Base-by-base conservation (phyloP, 805 yeast species). In the Cyberlindnera maclurae region DNA sequence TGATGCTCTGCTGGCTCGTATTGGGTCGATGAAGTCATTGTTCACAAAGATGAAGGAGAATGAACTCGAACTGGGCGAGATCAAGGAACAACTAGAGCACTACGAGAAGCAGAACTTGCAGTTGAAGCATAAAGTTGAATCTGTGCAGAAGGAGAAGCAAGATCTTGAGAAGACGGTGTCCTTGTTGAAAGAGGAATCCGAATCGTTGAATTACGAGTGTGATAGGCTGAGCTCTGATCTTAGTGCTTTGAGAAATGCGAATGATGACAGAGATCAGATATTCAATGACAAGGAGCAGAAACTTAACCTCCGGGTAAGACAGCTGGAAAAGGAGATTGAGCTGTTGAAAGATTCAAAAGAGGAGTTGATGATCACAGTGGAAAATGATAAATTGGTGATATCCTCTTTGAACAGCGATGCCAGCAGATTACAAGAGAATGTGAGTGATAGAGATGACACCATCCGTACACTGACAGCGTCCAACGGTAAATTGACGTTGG, bases 41-140 rank as follows among this genome's bases (percentile, higher is more conserved):
- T 34, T 34, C 26, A 34, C 37, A 10, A 29, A 35, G 37, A 35
- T 82, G 85, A 80, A 82, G 52, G 81, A 75, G 41, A 65, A 86
- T 0, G 81, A 82, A 52, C 61, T 58, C 3, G 84, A 82, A 47
- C 62, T 84, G 15, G 85, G 73, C 31, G 64, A 62, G 4, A 67
- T 73, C 1, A 73, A 74, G 46, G 73, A 68, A 13, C 74, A 73
- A 45, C 58, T 76, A 37, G 62, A 59, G 55, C 62, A 73, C 60
- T 55, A 74, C 57, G 64, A 68, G 64, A 45, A 63, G 52, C 63
- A 67, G 58, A 62, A 62, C 58, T 15, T 58, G 12, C 59, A 56
- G 26, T 45, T 62, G 47, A 66, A 56, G 48, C 58, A 49, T 20
- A 60, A 55, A 37, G 50, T 62, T 15, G 69, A 59, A 7, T 43